phyloP scores from a whole-genome alignment of 2,329 filamentous ascomycete genomes.

The Phialemonium atrogriseum region DNA sequence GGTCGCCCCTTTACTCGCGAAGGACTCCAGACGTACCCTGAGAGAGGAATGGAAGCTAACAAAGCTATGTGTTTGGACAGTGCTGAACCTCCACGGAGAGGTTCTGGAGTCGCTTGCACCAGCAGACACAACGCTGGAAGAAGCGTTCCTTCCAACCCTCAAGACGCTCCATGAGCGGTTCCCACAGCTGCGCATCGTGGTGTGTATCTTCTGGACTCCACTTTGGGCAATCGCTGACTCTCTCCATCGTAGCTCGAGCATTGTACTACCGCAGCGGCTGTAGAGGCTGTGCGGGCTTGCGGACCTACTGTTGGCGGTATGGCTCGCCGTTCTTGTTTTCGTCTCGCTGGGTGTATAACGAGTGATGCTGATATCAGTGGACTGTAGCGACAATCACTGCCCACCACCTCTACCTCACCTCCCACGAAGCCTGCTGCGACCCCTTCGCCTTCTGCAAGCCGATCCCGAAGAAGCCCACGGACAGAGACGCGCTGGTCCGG shows the following conservation, averaged over 20 bases:
- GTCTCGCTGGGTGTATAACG: background rate
- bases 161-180: constrained; percentile 65
- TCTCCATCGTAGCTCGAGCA: too few relatives aligned
- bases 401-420: constrained; percentile 72
- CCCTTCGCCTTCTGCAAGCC: constrained; percentile 64
- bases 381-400: constrained; percentile 75
- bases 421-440: constrained; percentile 42
- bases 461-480: constrained; percentile 64
- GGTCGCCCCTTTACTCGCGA: too few relatives aligned
- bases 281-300: constrained; percentile 69
- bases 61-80: too few relatives aligned
- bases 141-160: constrained; percentile 73
- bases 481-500: constrained; percentile 63
- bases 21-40: too few relatives aligned
- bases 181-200: constrained; percentile 60
- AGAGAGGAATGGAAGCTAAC: too few relatives aligned
- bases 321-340: constrained; percentile 25
- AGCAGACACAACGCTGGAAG: constrained; percentile 35
- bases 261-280: constrained; percentile 75
- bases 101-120: too few relatives aligned
- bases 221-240: too few relatives aligned
- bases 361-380: background rate
- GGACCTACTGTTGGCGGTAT: constrained; percentile 73
- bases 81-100: constrained; percentile 80
- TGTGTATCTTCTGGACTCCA: too few relatives aligned